These are phyloP conservation scores for Petunia axillaris DNA, from an alignment of 257 asterid genomes.

Conservation along the genomic window DNA sequence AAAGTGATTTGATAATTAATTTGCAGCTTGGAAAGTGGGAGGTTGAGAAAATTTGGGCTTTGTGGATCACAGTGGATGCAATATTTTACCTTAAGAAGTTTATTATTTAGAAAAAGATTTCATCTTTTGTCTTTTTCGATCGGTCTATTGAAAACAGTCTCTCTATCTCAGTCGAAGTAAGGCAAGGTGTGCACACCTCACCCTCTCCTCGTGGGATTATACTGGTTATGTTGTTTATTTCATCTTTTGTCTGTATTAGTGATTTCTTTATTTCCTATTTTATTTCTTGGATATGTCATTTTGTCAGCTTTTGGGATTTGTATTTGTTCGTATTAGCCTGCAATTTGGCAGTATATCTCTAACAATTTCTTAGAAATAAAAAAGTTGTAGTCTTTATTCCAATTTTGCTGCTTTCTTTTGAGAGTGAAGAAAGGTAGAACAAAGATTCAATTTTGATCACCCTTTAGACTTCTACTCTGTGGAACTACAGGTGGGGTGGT, in stretches of 20 bases:
- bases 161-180: no score
- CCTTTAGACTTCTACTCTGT: constrained; percentile 11
- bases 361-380: not conserved
- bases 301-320: not conserved
- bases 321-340: constrained; percentile 7
- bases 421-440: not conserved
- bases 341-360: not conserved
- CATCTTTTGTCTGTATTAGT: constrained; percentile 9
- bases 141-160: not conserved
- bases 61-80: constrained; percentile 25
- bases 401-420: not conserved
- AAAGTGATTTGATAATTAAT: constrained; percentile 44
- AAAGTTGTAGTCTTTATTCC: not conserved
- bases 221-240: no score
- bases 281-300: not conserved
- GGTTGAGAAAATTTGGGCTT: no score
- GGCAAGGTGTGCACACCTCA: no score
- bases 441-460: constrained; percentile 22
- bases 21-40: constrained; percentile 9
- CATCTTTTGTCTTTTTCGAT: constrained; percentile 22
- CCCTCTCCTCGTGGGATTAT: no score
- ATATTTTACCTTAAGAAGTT: constrained; percentile 37
- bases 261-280: not conserved
- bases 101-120: constrained; percentile 24
- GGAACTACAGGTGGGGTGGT: constrained; percentile 18